These are phyloP conservation scores for Helotiales sp. DNA, from an alignment of 2,329 filamentous ascomycete genomes.

Conservation along the genomic window DNA sequence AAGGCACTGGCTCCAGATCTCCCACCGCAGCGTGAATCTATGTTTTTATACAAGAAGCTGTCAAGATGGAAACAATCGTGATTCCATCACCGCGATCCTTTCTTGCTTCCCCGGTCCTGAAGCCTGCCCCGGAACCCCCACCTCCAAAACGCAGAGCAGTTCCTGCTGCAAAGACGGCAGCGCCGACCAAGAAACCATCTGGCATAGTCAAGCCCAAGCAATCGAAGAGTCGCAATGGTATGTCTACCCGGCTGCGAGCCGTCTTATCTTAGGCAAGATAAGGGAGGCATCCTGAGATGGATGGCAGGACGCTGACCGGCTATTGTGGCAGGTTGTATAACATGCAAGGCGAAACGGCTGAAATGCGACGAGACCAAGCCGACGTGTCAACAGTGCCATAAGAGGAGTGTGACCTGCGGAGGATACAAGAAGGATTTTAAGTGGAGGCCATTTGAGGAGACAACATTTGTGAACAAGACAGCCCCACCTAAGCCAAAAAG, in stretches of 20 bases:
- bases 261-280: conserved; percentile 31
- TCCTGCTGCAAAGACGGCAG: conserved; percentile 20
- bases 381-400: conserved; percentile 64
- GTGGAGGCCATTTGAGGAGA: conserved; percentile 70
- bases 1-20: background rate
- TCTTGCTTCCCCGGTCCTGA: conserved; percentile 40
- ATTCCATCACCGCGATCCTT: conserved; percentile 60
- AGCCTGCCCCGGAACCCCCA: conserved; percentile 32
- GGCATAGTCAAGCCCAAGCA: conserved; percentile 63
- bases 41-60: conserved; percentile 12
- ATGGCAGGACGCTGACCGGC: conserved; percentile 12
- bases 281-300: conserved; percentile 10
- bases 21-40: background rate
- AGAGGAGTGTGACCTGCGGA: conserved; percentile 64
- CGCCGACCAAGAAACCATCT: conserved; percentile 32
- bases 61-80: conserved; percentile 56
- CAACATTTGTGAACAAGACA: conserved; percentile 49
- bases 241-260: conserved; percentile 31
- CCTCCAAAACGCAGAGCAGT: conserved; percentile 30
- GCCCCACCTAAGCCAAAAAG: conserved; percentile 28
- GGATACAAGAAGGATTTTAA: conserved; percentile 77
- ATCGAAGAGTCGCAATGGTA: conserved; percentile 76
- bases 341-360: conserved; percentile 71
- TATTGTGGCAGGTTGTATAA: conserved; percentile 60
- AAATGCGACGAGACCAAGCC: conserved; percentile 76